Percentiles rank a stretch among this genome's conserved stretches.
Conservation (phyloP, 2,329 filamentous ascomycete genomes). For the Penicillium sp. region DNA sequence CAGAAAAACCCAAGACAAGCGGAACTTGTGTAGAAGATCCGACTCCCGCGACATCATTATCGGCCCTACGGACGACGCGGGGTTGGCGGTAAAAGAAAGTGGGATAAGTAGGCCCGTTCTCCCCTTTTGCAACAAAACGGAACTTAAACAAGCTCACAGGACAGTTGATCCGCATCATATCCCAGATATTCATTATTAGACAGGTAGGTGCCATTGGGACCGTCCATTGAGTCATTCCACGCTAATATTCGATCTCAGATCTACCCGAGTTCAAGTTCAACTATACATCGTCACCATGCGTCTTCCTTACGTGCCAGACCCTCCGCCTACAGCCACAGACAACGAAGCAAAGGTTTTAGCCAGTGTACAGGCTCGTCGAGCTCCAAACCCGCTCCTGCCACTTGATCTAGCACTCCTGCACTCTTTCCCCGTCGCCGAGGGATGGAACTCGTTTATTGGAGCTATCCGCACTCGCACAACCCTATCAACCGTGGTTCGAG, state of each 20-base stretch:
- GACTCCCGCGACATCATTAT: conserved; percentile 13
- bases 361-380: conserved; percentile 50
- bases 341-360: conserved; percentile 50
- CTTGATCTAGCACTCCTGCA: conserved; percentile 54
- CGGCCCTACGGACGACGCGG: conserved; percentile 20
- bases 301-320: conserved; percentile 51
- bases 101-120: conserved; percentile 14
- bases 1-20: not conserved
- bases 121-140: not conserved
- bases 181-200: not conserved
- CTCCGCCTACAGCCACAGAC: conserved; percentile 44
- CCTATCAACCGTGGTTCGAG: conserved; percentile 54
- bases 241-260: not conserved
- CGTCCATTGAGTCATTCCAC: not conserved
- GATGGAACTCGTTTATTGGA: conserved; percentile 56
- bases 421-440: conserved; percentile 53
- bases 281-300: conserved; percentile 43
- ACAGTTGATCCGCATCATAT: not conserved
- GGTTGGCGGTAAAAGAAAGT: conserved; percentile 11
- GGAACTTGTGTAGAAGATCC: not conserved
- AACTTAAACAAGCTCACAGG: not conserved
- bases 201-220: not conserved
- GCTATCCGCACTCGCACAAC: conserved; percentile 53
- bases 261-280: not conserved
- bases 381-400: conserved; percentile 47